A percentile compares a stretch with the other conserved stretches of the same genome.
Conservation (phyloP, 176 grass and related monocot species). For the Zoysia japonica region DNA sequence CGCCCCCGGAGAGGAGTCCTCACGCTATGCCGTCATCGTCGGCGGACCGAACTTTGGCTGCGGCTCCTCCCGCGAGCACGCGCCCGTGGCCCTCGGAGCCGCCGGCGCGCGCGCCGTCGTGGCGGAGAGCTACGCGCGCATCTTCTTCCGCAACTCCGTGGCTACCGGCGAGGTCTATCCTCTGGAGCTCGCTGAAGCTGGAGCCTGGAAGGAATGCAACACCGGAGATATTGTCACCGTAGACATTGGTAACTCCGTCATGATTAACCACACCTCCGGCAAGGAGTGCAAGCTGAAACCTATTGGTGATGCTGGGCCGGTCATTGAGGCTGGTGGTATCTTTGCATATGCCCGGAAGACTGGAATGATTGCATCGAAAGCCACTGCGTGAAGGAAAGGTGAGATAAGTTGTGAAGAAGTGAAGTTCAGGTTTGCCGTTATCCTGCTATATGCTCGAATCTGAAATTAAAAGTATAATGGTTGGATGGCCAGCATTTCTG, state of each 20-base stretch:
- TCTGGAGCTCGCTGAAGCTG: conserved; percentile 55
- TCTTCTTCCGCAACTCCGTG: conserved; percentile 92
- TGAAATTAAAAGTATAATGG: not conserved
- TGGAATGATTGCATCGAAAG: conserved; percentile 76
- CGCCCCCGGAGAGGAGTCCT: conserved; percentile 43
- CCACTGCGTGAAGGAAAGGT: conserved; percentile 50
- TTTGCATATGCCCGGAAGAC: conserved; percentile 93
- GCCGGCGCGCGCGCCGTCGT: conserved; percentile 66
- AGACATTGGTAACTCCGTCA: conserved; percentile 56
- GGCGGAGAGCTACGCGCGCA: conserved; percentile 76
- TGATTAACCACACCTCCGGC: conserved; percentile 86
- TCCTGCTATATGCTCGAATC: not conserved
- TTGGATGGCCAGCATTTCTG: not conserved
- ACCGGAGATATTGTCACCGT: conserved; percentile 84
- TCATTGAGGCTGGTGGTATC: conserved; percentile 88
- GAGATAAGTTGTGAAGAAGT: not conserved
- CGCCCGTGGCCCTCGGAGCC: conserved; percentile 88
- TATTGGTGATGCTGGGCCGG: conserved; percentile 93
- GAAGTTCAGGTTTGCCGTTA: not conserved
- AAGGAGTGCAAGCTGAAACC: conserved; percentile 91
- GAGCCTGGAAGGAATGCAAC: conserved; percentile 67
- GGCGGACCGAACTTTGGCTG: conserved; percentile 89
- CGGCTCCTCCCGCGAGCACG: conserved; percentile 93
- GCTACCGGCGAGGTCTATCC: conserved; percentile 95
- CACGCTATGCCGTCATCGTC: conserved; percentile 62